Evolutionary conservation across 768 basidiomycete species (phyloP), one percentile per base, ranked within the genome.

Genomic region (Cystobasidium tubakii): DNA sequence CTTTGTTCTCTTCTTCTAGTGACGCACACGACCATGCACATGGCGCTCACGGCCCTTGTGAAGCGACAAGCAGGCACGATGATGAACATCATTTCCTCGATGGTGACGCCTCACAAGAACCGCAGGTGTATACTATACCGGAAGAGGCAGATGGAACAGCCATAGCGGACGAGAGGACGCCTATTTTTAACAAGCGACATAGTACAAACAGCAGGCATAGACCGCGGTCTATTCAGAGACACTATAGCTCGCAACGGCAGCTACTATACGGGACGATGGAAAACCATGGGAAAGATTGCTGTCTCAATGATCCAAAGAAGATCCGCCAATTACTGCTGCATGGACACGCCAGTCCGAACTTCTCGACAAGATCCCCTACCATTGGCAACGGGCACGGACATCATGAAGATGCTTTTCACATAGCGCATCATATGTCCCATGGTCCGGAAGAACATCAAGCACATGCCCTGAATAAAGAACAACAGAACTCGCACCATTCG

Each of bases 31-130:
- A 81, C 17, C 87, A 86, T 43, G 76, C 66, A 1, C 87, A 88
- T 76, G 84, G 86, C 36, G 86, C 89, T 0, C 90, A 90, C 80
- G 90, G 88, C 0, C 89, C 89, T 10, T 89, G 77, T 81, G 79
- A 1, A 74, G 50, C 39, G 15, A 60, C 57, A 60, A 34, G 57
- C 21, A 3, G 57, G 29, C 57, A 60, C 33, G 57, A 60, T 23
- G 57, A 60, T 21, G 57, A 34, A 29, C 25, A 60, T 60, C 57
- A 60, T 60, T 60, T 60, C 57, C 27, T 60, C 2, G 57, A 60
- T 29, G 27, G 57, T 17, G 57, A 29, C 29, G 27, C 27, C 29
- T 15, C 17, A 3, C 57, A 60, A 27, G 57, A 60, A 23, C 57
- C 57, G 27, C 57, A 60, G 13, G 57, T 29, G 29, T 60, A 60